Percentiles rank a stretch among this genome's conserved stretches.
These are phyloP conservation scores for Aspergillus cejpii DNA, from an alignment of 2,329 filamentous ascomycete species.

Conservation along the genomic window DNA sequence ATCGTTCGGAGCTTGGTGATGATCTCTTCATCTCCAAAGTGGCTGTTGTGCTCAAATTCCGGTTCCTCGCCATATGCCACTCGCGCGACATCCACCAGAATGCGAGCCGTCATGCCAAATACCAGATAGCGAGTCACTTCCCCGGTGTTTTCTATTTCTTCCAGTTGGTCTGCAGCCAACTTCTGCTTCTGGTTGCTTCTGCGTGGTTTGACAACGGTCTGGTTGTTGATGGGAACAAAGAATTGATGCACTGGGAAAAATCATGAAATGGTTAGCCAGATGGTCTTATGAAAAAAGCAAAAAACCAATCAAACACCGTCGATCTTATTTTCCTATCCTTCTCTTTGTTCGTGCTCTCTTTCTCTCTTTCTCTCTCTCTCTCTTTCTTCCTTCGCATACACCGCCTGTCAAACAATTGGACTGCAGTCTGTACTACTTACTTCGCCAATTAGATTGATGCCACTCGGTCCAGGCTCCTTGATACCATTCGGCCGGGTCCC, in stretches of 20 bases:
- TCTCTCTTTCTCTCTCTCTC: background rate
- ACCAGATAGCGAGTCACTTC: conserved; percentile 63
- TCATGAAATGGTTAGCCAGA: conserved; percentile 14
- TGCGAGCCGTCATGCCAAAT: conserved; percentile 90
- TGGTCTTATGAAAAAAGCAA: background rate
- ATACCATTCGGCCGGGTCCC: conserved; percentile 65
- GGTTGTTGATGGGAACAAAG: conserved; percentile 70
- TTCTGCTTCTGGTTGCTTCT: conserved; percentile 40
- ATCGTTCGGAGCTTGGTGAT: conserved; percentile 51
- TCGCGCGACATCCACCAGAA: conserved; percentile 79
- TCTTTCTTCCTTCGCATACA: background rate
- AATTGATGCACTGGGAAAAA: conserved; percentile 79
- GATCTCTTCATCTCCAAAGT: conserved; percentile 61
- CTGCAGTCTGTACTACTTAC: conserved; percentile 22
- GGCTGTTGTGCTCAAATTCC: conserved; percentile 67
- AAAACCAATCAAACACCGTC: background rate
- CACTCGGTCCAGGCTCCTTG: conserved; percentile 73
- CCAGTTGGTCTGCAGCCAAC: conserved; percentile 32
- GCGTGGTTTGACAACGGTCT: conserved; percentile 58
- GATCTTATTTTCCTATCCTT: background rate
- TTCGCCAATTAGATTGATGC: conserved; percentile 69
- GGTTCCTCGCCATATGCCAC: conserved; percentile 77
- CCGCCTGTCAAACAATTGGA: background rate
- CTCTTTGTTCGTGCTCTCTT: background rate
- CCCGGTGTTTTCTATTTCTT: conserved; percentile 45